These are phyloP conservation scores for Hemisphaericaspora nanyangensis DNA, from an alignment of 805 yeast species.

Conservation along the genomic window DNA sequence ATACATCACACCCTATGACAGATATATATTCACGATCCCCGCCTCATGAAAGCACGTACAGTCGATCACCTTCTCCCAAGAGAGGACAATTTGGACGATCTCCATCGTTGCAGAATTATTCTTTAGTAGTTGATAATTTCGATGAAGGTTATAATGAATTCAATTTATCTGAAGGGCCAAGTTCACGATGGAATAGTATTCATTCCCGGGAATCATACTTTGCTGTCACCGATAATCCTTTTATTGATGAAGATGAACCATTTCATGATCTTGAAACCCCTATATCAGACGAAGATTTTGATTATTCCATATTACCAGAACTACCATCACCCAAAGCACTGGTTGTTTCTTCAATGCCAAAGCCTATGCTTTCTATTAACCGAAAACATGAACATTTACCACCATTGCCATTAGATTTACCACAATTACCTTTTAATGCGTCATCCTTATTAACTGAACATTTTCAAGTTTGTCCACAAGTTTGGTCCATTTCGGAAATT, in stretches of 20 bases:
- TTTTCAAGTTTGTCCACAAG: conserved; percentile 42
- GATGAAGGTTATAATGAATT: conserved; percentile 1
- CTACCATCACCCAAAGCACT: conserved; percentile 17
- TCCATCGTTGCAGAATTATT: neutral
- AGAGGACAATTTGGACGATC: neutral
- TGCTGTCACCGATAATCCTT: conserved; percentile 8
- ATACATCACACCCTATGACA: neutral
- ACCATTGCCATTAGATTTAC: conserved; percentile 45
- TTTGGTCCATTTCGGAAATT: conserved; percentile 46
- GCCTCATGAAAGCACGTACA: neutral
- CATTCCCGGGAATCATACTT: conserved; percentile 7
- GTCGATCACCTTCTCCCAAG: neutral
- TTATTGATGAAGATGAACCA: conserved; percentile 8
- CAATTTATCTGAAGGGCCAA: neutral
- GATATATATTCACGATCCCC: neutral
- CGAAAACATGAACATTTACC: conserved; percentile 23
- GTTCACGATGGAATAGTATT: conserved; percentile 9
- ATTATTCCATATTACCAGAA: conserved; percentile 34
- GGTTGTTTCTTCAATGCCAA: neutral
- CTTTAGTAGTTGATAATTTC: neutral
- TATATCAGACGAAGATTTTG: conserved; percentile 21
- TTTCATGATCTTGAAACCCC: conserved; percentile 15
- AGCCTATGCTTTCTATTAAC: neutral
- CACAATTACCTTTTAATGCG: conserved; percentile 55
- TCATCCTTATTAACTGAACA: conserved; percentile 44